These are phyloP conservation scores for Tardiomyces depauwii DNA, from an alignment of 1,139 yeast genomes.

Conservation along the genomic window DNA sequence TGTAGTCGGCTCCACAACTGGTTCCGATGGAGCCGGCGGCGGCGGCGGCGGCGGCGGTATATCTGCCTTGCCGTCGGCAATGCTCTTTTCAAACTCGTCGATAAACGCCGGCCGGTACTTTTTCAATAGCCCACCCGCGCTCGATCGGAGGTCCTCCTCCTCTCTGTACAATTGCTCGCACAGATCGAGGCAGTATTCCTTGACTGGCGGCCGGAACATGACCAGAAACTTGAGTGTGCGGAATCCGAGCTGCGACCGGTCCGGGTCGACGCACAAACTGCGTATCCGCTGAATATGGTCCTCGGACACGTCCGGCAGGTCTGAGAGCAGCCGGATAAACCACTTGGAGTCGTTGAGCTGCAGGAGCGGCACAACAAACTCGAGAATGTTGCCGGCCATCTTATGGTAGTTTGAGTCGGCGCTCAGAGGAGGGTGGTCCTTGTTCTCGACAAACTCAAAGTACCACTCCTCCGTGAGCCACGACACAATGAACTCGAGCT, in stretches of 20 bases:
- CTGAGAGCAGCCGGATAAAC: slow-evolving; percentile 74
- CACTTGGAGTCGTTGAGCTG: slow-evolving; percentile 71
- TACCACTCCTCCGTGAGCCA: slow-evolving; percentile 98
- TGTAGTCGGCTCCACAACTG: too few relatives aligned
- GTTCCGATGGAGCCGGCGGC: too few relatives aligned
- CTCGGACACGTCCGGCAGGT: slow-evolving; percentile 63
- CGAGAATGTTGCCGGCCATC: slow-evolving; percentile 68
- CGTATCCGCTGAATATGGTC: slow-evolving; percentile 52
- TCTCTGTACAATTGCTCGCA: slow-evolving; percentile 44
- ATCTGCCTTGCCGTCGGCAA: too few relatives aligned
- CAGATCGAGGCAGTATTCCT: slow-evolving; percentile 52
- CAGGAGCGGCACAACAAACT: slow-evolving; percentile 70
- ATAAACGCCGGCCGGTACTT: slow-evolving; percentile 30
- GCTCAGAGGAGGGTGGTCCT: slow-evolving; percentile 3
- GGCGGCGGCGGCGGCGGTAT: too few relatives aligned
- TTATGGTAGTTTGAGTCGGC: slow-evolving; percentile 21
- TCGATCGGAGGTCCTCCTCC: slow-evolving; percentile 45
- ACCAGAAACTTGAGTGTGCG: slow-evolving; percentile 66
- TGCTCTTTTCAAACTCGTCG: not conserved
- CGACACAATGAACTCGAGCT: slow-evolving; percentile 70
- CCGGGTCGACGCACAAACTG: slow-evolving; percentile 79
- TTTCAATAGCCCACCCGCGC: slow-evolving; percentile 40
- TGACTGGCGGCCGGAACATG: slow-evolving; percentile 85
- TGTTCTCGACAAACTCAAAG: slow-evolving; percentile 40
- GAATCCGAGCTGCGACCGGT: slow-evolving; percentile 66